A percentile compares a stretch with the other conserved stretches of the same genome.
Conservation (phyloP, 2,329 filamentous ascomycete genomes). For the Graphiopsis chlorocephala region DNA sequence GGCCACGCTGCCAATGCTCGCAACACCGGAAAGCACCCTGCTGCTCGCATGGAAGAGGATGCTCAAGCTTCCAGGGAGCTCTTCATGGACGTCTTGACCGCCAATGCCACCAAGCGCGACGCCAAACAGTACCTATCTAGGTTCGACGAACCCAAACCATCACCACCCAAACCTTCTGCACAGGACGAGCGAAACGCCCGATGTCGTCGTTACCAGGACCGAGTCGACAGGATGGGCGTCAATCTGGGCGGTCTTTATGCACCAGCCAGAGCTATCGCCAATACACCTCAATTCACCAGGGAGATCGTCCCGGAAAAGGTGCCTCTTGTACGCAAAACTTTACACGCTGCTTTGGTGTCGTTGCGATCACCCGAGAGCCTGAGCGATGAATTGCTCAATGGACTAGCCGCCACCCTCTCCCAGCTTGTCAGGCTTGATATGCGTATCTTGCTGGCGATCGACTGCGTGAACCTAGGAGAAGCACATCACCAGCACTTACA, state of each 20-base stretch:
- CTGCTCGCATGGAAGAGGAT: constrained; percentile 22
- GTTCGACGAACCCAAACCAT: constrained; percentile 57
- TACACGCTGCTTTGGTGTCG: constrained; percentile 84
- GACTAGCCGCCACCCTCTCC: constrained; percentile 77
- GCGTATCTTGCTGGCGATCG: constrained; percentile 76
- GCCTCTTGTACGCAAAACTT: constrained; percentile 41
- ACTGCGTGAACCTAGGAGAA: constrained; percentile 52
- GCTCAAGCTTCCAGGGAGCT: constrained; percentile 57
- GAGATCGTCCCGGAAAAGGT: constrained; percentile 38
- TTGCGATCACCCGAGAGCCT: constrained; percentile 71
- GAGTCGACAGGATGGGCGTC: constrained; percentile 48
- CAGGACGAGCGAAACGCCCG: constrained; percentile 20
- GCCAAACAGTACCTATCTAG: constrained; percentile 88
- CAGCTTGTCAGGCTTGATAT: constrained; percentile 82
- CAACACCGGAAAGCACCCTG: constrained; percentile 23
- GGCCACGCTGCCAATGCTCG: constrained; percentile 7
- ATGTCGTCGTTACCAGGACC: constrained; percentile 24
- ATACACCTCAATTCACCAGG: constrained; percentile 60
- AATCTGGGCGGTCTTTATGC: constrained; percentile 62
- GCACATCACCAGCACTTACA: constrained; percentile 11
- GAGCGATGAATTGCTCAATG: constrained; percentile 65
- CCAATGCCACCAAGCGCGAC: constrained; percentile 88
- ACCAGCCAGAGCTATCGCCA: constrained; percentile 55
- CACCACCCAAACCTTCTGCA: constrained; percentile 29
- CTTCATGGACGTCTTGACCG: constrained; percentile 79